Percentiles rank a stretch among this genome's conserved stretches.
Conservation (phyloP, 2,329 filamentous ascomycete genomes). For the Incumbomyces delicatus region DNA sequence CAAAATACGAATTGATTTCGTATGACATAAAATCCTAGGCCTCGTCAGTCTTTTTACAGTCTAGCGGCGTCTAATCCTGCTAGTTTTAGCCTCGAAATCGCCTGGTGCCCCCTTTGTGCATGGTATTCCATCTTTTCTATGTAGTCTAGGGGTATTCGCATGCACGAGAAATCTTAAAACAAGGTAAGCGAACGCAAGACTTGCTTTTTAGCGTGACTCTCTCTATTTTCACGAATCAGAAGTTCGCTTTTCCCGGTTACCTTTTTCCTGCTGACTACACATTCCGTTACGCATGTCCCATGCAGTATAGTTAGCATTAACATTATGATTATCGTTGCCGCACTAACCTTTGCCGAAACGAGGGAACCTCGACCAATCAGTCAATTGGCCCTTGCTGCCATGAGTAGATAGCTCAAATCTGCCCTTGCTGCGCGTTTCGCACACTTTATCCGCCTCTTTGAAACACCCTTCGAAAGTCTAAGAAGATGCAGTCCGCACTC, state of each 20-base stretch:
- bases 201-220: too few relatives aligned
- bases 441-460: not conserved
- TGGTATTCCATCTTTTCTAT: too few relatives aligned
- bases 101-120: not conserved
- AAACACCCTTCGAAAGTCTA: not conserved
- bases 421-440: too few relatives aligned
- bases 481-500: constrained; percentile 2
- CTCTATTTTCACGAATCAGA: too few relatives aligned
- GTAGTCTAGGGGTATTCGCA: too few relatives aligned
- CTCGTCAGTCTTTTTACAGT: not conserved
- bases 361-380: too few relatives aligned
- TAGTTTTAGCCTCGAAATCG: not conserved
- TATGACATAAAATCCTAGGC: not conserved
- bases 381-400: too few relatives aligned
- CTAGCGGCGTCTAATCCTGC: not conserved
- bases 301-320: not conserved
- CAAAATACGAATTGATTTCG: not conserved
- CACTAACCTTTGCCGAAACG: too few relatives aligned
- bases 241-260: not conserved
- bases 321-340: too few relatives aligned
- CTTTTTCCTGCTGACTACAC: not conserved
- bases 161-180: not conserved
- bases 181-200: too few relatives aligned
- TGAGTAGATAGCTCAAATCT: too few relatives aligned
- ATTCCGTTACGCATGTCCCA: not conserved